Percentiles rank a stretch among this genome's conserved stretches.
Evolutionary conservation across 345 rosid species (phyloP).

Genomic region (sweet orange (Citrus sinensis)): DNA sequence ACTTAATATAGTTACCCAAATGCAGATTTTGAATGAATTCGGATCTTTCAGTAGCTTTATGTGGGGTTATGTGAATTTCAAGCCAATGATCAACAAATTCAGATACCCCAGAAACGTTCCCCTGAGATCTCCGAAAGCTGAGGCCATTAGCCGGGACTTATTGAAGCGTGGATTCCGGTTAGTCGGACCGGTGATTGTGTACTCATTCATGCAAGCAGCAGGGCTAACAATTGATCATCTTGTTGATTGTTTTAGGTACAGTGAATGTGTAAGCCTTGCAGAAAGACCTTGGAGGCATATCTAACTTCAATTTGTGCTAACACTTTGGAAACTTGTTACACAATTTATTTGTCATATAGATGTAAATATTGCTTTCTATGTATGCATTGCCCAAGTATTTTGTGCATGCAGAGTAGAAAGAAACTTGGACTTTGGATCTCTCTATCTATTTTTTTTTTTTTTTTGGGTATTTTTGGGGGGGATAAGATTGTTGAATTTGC

Average conservation of each 20-base stretch:
- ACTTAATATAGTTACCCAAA: neutral
- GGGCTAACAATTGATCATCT: conserved; percentile 90
- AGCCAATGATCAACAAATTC: conserved; percentile 66
- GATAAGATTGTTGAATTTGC: neutral
- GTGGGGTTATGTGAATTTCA: conserved; percentile 85
- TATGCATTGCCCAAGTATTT: no score
- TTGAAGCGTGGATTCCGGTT: conserved; percentile 77
- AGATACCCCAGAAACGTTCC: conserved; percentile 82
- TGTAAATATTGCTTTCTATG: neutral
- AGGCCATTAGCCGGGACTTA: conserved; percentile 75
- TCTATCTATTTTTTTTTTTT: no score
- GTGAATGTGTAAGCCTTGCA: conserved; percentile 74
- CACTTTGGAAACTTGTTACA: neutral
- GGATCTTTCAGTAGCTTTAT: conserved; percentile 87
- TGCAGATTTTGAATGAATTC: conserved; percentile 62
- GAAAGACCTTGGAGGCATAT: conserved; percentile 94
- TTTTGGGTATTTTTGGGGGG: neutral
- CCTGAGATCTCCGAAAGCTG: conserved; percentile 80
- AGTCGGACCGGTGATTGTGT: conserved; percentile 91
- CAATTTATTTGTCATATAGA: neutral
- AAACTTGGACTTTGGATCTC: neutral
- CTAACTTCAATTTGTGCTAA: conserved; percentile 15
- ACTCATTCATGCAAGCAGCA: conserved; percentile 94
- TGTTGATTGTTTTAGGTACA: conserved; percentile 73
- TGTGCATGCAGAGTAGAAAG: neutral